phyloP scores from a whole-genome alignment of 129 eudicot genomes.

The Sambucus nigra region DNA sequence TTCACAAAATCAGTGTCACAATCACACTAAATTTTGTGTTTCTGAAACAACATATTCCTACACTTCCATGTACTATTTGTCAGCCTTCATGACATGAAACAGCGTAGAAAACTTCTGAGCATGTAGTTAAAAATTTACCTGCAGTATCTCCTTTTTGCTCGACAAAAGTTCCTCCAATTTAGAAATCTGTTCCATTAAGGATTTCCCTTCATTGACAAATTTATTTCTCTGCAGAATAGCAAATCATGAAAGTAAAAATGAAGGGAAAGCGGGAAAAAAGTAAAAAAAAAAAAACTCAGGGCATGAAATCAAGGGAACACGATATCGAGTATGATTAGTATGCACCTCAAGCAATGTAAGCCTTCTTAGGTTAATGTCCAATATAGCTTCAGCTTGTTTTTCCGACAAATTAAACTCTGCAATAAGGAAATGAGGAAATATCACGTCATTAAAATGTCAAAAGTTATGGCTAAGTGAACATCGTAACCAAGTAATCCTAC shows the following conservation, averaged over 20 bases:
- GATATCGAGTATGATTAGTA: not conserved
- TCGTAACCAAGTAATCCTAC: too few species aligned
- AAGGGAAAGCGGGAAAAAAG: not conserved
- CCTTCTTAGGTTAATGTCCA: slow-evolving; percentile 79
- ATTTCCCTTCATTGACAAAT: slow-evolving; percentile 64
- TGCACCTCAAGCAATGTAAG: slow-evolving; percentile 84
- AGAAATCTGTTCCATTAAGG: slow-evolving; percentile 63
- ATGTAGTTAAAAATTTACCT: slow-evolving; percentile 35
- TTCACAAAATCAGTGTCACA: too few species aligned
- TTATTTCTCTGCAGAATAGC: slow-evolving; percentile 45
- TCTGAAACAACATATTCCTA: too few species aligned
- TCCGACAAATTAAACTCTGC: slow-evolving; percentile 76
- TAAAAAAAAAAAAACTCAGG: not conserved
- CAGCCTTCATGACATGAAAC: not conserved
- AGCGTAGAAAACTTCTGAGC: slow-evolving; percentile 6
- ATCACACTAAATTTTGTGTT: too few species aligned
- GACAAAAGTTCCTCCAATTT: slow-evolving; percentile 75
- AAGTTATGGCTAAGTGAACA: not conserved
- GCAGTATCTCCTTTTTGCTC: slow-evolving; percentile 61
- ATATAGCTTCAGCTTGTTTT: slow-evolving; percentile 93
- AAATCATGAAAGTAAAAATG: not conserved
- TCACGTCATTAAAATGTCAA: not conserved
- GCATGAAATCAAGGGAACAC: not conserved
- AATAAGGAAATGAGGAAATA: not conserved
- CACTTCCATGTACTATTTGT: not conserved